These are phyloP conservation scores for Leishmania lainsoni DNA, from an alignment of 208 protist genomes.

Conservation along the genomic window DNA sequence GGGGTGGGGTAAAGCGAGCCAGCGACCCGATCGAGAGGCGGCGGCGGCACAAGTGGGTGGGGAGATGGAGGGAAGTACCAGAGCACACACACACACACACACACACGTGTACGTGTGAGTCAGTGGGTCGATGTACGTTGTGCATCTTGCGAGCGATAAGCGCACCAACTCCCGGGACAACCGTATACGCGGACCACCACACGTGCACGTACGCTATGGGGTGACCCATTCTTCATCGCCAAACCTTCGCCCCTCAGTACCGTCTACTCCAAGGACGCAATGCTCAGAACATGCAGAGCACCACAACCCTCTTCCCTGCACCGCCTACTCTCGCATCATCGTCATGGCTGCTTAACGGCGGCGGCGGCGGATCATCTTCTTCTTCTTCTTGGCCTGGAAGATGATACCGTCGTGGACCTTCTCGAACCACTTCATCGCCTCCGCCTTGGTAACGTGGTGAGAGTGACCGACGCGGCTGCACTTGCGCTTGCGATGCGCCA, in stretches of 20 bases:
- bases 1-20: not conserved
- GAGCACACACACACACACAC: not conserved
- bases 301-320: not conserved
- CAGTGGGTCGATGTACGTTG: not conserved
- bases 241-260: not conserved
- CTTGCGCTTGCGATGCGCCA: constrained; percentile 92
- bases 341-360: constrained; percentile 88
- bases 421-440: constrained; percentile 99
- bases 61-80: not conserved
- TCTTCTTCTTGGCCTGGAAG: constrained; percentile 94
- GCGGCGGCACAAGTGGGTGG: not conserved
- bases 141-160: not conserved
- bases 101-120: not conserved
- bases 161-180: not conserved
- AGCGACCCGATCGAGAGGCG: not conserved
- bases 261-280: not conserved
- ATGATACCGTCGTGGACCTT: constrained; percentile 98
- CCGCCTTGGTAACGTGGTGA: constrained; percentile 97
- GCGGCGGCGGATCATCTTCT: constrained; percentile 98
- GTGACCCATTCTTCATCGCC: not conserved
- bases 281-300: not conserved
- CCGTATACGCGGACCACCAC: not conserved
- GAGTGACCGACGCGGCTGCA: constrained; percentile 86
- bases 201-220: not conserved
- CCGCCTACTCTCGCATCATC: not conserved